Conservation (phyloP, 176 grass and related monocot genomes). For the bread wheat (Triticum aestivum) region IWGSC_CS_RefSeq_v2.1 NC_057809.1:609888689-609889188, state of each 20-base stretch:
- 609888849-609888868: slow-evolving; percentile 64
- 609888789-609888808: slow-evolving; percentile 81
- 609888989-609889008: neutral
- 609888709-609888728: slow-evolving; percentile 5
- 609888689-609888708: neutral
- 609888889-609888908: neutral
- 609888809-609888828: slow-evolving; percentile 77
- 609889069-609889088: neutral
- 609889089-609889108: neutral
- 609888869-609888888: slow-evolving; percentile 49
- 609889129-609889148: neutral
- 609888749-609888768: slow-evolving; percentile 81
- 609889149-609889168: neutral
- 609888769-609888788: slow-evolving; percentile 81
- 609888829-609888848: slow-evolving; percentile 88
- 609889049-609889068: neutral
- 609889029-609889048: neutral
- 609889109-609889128: slow-evolving; percentile 18
- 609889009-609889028: neutral
- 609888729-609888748: slow-evolving; percentile 86
- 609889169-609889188: neutral
- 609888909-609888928: neutral
- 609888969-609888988: neutral
- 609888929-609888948: neutral
- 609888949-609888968: no score